Conservation (phyloP, 2,329 filamentous ascomycete species). For the Apiospora rasikravindrae region DNA sequence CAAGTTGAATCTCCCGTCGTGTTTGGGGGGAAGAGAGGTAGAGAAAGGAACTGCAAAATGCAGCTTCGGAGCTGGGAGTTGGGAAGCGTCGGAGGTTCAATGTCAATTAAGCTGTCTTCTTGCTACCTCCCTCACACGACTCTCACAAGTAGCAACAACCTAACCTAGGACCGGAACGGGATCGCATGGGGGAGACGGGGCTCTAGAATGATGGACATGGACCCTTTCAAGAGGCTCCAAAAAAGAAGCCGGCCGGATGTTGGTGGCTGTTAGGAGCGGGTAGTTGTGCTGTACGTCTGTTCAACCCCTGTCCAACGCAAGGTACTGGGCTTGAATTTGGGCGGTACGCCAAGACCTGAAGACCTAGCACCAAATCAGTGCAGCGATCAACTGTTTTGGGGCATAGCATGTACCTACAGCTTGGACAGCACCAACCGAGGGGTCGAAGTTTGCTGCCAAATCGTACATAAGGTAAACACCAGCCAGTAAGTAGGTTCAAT, state of each 20-base stretch:
- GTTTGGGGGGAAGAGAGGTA: neutral
- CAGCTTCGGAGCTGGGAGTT: neutral
- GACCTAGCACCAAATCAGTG: neutral
- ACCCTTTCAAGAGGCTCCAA: conserved; percentile 12
- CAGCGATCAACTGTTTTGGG: neutral
- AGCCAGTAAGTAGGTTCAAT: too few species aligned
- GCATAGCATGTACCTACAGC: neutral
- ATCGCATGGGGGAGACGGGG: conserved; percentile 10
- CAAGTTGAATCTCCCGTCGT: neutral
- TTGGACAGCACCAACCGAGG: neutral
- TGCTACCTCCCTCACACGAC: conserved; percentile 14
- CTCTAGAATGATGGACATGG: conserved; percentile 1
- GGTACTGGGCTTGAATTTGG: neutral
- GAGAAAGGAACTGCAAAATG: neutral
- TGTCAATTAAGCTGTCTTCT: neutral
- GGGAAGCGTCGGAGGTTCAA: neutral
- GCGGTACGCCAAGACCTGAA: neutral
- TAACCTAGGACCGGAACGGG: neutral
- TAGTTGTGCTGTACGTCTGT: neutral
- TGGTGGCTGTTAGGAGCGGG: conserved; percentile 2
- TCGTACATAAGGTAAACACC: too few species aligned
- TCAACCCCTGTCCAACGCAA: neutral
- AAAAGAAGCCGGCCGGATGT: conserved; percentile 6
- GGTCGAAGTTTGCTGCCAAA: neutral
- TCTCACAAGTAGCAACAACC: conserved; percentile 1